These are phyloP conservation scores for Colletotrichum aenigma DNA, from an alignment of 2,329 filamentous ascomycete genomes.

Conservation along the genomic window DNA sequence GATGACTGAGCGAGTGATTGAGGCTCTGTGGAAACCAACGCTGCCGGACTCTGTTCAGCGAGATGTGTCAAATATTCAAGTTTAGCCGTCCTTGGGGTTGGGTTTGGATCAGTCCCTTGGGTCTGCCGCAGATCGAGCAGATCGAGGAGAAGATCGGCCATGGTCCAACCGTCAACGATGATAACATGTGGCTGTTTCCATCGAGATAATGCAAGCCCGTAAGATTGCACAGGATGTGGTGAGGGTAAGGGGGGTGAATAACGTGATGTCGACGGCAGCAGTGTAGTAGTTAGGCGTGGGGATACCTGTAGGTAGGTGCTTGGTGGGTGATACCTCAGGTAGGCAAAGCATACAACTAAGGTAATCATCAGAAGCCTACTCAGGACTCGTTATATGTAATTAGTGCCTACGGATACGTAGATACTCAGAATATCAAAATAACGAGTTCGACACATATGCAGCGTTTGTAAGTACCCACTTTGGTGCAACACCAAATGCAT, in stretches of 20 bases:
- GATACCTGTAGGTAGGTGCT: neutral
- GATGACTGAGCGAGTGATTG: constrained; percentile 80
- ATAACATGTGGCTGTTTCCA: neutral
- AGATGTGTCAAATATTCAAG: constrained; percentile 78
- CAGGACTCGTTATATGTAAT: neutral
- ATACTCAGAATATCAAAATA: neutral
- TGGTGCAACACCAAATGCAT: neutral
- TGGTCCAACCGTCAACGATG: constrained; percentile 30
- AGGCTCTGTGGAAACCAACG: constrained; percentile 76
- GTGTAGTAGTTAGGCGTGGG: neutral
- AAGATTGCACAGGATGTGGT: neutral
- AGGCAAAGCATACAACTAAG: neutral
- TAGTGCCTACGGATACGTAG: neutral
- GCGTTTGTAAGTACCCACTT: neutral
- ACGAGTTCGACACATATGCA: neutral
- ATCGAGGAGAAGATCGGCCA: constrained; percentile 78
- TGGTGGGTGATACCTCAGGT: neutral
- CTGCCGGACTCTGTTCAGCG: constrained; percentile 75
- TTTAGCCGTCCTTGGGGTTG: neutral
- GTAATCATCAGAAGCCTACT: neutral
- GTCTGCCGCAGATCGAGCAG: constrained; percentile 69
- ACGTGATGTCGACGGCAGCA: neutral
- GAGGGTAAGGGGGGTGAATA: neutral
- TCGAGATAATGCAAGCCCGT: neutral
- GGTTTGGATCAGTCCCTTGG: constrained; percentile 16